Conservation (phyloP, 164 flowering plant genomes). For the Vitis amurensis region DNA sequence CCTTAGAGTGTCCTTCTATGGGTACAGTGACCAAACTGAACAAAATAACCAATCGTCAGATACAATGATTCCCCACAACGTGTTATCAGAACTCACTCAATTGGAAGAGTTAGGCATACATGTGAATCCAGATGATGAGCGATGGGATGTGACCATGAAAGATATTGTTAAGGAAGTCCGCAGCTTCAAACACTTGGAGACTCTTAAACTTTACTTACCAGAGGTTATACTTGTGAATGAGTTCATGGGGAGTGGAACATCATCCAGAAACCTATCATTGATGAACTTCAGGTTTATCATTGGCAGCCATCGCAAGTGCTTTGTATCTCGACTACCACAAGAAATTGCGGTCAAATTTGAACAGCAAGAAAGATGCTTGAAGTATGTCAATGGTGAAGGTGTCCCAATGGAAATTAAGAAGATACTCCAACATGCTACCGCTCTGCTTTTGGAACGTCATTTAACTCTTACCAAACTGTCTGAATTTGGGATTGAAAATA, state of each 20-base stretch:
- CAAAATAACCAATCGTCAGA: neutral
- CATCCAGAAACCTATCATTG: neutral
- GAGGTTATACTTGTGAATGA: neutral
- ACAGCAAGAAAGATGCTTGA: neutral
- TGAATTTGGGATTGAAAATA: too few species aligned
- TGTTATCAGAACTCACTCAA: neutral
- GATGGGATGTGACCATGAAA: neutral
- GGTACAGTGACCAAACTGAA: neutral
- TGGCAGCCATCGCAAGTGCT: neutral
- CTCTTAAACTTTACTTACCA: neutral
- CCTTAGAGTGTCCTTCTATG: slow-evolving; percentile 16
- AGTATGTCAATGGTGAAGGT: neutral
- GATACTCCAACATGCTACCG: too few species aligned
- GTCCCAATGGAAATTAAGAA: neutral
- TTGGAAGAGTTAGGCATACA: slow-evolving; percentile 2
- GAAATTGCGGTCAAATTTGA: too few species aligned
- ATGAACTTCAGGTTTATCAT: neutral
- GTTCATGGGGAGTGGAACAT: neutral
- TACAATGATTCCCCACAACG: neutral
- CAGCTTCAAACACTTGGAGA: too few species aligned
- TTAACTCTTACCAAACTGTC: too few species aligned
- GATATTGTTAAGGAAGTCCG: too few species aligned
- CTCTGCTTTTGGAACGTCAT: too few species aligned
- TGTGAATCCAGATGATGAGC: too few species aligned
- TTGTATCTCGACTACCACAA: neutral